A percentile compares a stretch with the other conserved stretches of the same genome.
These are phyloP conservation scores for Rhizophagus prolifer DNA, from an alignment of 192 early-diverging fungal species.

Conservation along the genomic window DNA sequence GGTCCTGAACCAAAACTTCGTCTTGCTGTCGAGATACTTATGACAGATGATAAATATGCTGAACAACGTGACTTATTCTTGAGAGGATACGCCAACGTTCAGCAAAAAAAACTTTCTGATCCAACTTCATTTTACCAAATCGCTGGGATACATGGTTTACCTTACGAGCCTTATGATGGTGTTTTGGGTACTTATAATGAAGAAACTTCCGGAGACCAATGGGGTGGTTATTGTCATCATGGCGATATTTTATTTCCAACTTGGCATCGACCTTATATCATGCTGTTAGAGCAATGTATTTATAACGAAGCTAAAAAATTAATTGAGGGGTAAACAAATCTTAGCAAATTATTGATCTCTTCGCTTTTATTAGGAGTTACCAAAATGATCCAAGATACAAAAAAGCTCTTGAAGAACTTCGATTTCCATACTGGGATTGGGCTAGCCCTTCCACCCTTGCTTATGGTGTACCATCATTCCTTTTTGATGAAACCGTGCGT, in stretches of 20 bases:
- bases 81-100: not conserved
- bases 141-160: conserved; percentile 18
- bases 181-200: not conserved
- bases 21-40: not conserved
- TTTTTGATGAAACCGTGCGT: no score
- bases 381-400: no score
- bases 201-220: not conserved
- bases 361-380: no score
- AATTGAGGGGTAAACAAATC: no score
- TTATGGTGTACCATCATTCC: no score
- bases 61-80: conserved; percentile 18
- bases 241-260: conserved; percentile 28
- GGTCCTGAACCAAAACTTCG: not conserved
- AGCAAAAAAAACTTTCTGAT: not conserved
- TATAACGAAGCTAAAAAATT: no score
- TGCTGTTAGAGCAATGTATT: no score
- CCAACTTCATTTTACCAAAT: conserved; percentile 16
- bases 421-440: no score
- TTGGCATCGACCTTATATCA: not conserved
- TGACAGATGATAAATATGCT: not conserved
- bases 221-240: conserved; percentile 30
- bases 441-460: no score
- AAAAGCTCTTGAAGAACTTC: no score
- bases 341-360: no score
- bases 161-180: conserved; percentile 1